A percentile compares a stretch with the other conserved stretches of the same genome.
phyloP scores from a whole-genome alignment of 176 grass and related monocot species.

The Melocanna baccifera region DNA sequence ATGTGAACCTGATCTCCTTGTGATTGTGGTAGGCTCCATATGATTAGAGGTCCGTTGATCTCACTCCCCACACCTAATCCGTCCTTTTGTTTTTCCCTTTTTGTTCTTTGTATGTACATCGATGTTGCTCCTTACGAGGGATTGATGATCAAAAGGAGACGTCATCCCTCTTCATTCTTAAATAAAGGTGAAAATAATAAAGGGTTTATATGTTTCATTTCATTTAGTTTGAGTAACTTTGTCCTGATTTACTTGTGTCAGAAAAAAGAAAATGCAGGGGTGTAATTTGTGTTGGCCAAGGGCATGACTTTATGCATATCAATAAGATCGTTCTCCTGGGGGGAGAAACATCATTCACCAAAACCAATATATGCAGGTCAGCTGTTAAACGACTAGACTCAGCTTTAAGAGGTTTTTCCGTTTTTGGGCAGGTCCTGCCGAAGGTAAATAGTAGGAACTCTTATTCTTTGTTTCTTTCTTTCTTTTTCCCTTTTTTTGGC shows the following conservation, averaged over 20 bases:
- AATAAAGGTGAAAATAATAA: constrained; percentile 35
- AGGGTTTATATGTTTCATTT: background rate
- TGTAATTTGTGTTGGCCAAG: background rate
- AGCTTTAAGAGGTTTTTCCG: background rate
- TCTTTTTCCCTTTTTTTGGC: background rate
- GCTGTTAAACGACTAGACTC: background rate
- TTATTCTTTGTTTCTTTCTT: background rate
- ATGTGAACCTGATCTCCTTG: constrained; percentile 14
- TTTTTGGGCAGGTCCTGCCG: background rate
- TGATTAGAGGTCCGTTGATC: constrained; percentile 25
- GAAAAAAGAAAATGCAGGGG: background rate
- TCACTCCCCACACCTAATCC: background rate
- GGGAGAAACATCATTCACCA: background rate
- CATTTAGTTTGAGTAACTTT: background rate
- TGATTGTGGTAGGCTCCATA: constrained; percentile 38
- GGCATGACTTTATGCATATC: background rate
- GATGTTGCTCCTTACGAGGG: constrained; percentile 10
- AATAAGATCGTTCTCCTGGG: background rate
- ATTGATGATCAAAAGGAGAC: constrained; percentile 32
- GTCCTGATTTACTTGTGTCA: background rate
- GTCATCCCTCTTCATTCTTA: background rate
- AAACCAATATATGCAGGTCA: background rate
- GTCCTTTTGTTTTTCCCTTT: background rate
- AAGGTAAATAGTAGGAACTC: background rate
- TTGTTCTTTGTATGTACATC: constrained; percentile 7